Evolutionary conservation across 352 stramenopile genomes (phyloP).

Genomic region (Thraustotheca clavata): DNA sequence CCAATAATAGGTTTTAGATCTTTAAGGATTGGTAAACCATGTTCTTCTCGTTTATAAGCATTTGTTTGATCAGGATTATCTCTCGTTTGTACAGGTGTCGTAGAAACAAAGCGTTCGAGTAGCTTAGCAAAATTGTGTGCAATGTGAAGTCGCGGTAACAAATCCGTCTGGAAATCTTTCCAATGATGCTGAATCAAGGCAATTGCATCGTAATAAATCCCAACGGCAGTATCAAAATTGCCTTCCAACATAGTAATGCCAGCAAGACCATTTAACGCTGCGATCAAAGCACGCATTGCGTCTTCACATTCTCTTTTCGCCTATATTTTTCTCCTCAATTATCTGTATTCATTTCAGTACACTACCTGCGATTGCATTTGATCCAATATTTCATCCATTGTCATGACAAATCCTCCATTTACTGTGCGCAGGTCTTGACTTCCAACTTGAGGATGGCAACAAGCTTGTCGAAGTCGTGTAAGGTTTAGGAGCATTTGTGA

Average conservation of each 20-base stretch:
- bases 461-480: conserved; percentile 82
- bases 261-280: conserved; percentile 64
- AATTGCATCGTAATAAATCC: conserved; percentile 46
- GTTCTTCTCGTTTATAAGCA: too few species aligned
- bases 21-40: too few species aligned
- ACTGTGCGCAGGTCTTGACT: conserved; percentile 16
- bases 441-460: conserved; percentile 88
- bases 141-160: conserved; percentile 60
- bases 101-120: conserved; percentile 23
- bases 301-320: conserved; percentile 75
- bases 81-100: neutral
- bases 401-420: conserved; percentile 29
- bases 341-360: neutral
- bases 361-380: conserved; percentile 45
- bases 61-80: neutral
- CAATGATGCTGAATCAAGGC: conserved; percentile 45
- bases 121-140: conserved; percentile 47
- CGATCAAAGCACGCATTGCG: conserved; percentile 62
- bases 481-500: conserved; percentile 52
- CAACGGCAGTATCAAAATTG: conserved; percentile 29
- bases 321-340: conserved; percentile 21
- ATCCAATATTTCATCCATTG: conserved; percentile 71
- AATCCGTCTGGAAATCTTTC: conserved; percentile 48
- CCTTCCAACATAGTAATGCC: conserved; percentile 34
- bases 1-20: too few species aligned